Evolutionary conservation across 2,329 filamentous ascomycete genomes (phyloP), one percentile per base, ranked within the genome.

Genomic region (Monilinia fructicola): DNA sequence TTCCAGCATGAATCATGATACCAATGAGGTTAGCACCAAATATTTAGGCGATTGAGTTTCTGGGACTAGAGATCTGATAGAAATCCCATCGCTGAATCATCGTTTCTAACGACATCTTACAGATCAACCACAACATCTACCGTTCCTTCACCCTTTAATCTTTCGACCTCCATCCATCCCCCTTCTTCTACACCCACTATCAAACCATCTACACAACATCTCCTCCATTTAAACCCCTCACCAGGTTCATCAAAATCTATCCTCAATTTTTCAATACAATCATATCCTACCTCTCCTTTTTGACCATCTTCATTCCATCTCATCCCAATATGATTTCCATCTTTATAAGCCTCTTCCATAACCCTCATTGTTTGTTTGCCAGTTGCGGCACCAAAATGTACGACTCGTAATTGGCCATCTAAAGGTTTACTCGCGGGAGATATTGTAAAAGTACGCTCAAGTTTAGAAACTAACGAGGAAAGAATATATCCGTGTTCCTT

Each of bases 201-300:
- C 64, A 90, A 92, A 3, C 94, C 94, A 77, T 98, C 94, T n/a
- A 98, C 82, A 76, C 94, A 98, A 18, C 96, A 85, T 74, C 93
- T 87, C 68, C 94, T 83, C 93, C 93, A 97, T 63, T 87, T 81
- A 69, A 71, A 74, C 55, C 79, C 80, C 28, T 93, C 87, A 31
- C 80, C 81, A n/a, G 92, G 87, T 21, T 85, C 80, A 73, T 95
- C 91, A 46, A 92, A 87, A 21, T 85, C 82, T 56, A 97, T 86
- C 67, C 79, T 82, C 23, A 97, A 71, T 62, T 85, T 85, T 2
- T 90, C 85, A 9, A 95, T 83, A 64, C 86, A 83, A 23, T 90
- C 85, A 75, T 97, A 97, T 0, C 82, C 83, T 0, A 97, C 89
- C 21, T 86, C 81, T 74, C 72, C 55, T 26, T 61, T 61, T 23